Evolutionary conservation across 257 asterid species (phyloP).

Genomic region (Solanum neorickii): DNA sequence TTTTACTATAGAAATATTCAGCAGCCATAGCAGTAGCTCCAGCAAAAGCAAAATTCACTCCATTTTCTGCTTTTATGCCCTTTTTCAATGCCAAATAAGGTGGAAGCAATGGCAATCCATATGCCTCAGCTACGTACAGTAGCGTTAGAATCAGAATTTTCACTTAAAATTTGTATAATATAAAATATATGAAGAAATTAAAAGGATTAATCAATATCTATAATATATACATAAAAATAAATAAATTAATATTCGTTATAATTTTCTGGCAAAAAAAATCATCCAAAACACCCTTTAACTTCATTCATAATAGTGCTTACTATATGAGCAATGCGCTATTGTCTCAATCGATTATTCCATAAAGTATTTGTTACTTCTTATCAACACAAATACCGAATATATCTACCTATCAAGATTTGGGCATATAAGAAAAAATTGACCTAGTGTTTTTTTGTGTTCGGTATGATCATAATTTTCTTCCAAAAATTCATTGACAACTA

Average conservation of each 20-base stretch:
- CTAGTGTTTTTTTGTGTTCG: background rate
- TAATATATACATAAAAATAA: background rate
- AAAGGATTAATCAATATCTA: background rate
- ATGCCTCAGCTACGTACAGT: conserved; percentile 52
- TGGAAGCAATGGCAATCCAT: conserved; percentile 51
- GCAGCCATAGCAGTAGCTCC: conserved; percentile 80
- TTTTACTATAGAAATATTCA: conserved; percentile 44
- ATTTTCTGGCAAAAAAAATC: background rate
- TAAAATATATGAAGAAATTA: background rate
- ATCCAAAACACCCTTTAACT: background rate
- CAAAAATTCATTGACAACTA: background rate
- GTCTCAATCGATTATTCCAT: background rate
- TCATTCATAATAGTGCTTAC: background rate
- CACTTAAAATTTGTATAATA: background rate
- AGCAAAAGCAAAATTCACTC: conserved; percentile 78
- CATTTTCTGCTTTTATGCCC: conserved; percentile 30
- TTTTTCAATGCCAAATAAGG: conserved; percentile 41
- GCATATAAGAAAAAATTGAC: background rate
- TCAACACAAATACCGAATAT: background rate
- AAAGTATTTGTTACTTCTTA: background rate
- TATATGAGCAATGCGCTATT: background rate
- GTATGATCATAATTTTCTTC: background rate
- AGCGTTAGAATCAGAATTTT: background rate
- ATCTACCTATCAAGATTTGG: background rate
- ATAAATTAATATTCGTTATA: background rate